Conservation (phyloP, 192 early-diverging fungal species). For the Piromyces sp. region DNA sequence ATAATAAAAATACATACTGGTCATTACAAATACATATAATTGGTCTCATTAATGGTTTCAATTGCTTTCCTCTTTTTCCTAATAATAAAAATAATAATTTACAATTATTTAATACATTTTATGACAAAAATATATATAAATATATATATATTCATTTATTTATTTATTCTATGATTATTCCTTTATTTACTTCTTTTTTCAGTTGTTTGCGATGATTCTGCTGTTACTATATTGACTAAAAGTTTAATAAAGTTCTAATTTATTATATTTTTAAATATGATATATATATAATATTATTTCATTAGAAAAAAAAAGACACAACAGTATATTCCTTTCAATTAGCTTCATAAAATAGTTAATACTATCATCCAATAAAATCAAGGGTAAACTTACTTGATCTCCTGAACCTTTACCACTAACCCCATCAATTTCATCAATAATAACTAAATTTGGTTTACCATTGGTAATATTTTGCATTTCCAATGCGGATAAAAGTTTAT, state of each 20-base stretch:
- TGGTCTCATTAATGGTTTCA: slow-evolving; percentile 53
- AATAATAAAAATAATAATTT: slow-evolving; percentile 5
- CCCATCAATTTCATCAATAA: slow-evolving; percentile 96
- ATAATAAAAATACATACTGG: slow-evolving; percentile 23
- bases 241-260: slow-evolving; percentile 65
- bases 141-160: too few relatives aligned
- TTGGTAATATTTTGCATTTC: slow-evolving; percentile 48
- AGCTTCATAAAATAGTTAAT: too few relatives aligned
- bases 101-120: not conserved
- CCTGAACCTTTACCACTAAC: slow-evolving; percentile 45
- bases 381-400: slow-evolving; percentile 45
- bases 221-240: slow-evolving; percentile 42
- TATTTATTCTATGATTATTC: not conserved
- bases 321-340: too few relatives aligned
- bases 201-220: not conserved
- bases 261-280: too few relatives aligned
- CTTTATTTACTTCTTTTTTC: not conserved
- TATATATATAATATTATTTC: too few relatives aligned
- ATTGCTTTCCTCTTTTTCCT: slow-evolving; percentile 11
- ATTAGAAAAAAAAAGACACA: too few relatives aligned
- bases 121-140: too few relatives aligned
- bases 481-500: slow-evolving; percentile 55
- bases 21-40: slow-evolving; percentile 99
- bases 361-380: too few relatives aligned
- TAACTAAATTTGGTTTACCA: slow-evolving; percentile 59